Conservation (phyloP, 2,329 filamentous ascomycete genomes). For the Cladosporium sp. region DNA sequence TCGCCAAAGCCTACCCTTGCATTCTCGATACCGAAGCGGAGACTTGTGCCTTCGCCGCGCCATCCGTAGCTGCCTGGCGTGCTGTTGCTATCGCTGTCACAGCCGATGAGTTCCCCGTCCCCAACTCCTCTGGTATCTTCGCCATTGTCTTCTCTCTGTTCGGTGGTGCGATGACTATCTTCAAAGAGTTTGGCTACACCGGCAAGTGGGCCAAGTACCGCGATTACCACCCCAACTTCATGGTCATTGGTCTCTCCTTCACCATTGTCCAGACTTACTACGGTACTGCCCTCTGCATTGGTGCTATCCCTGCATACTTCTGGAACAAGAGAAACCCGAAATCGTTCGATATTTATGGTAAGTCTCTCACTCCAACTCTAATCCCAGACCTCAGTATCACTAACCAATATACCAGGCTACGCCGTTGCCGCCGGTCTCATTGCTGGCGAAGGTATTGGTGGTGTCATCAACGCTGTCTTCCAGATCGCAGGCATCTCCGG, state of each 20-base stretch:
- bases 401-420: conserved; percentile 44
- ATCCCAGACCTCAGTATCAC: too few relatives aligned
- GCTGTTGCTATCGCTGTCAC: conserved; percentile 65
- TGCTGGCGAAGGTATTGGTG: conserved; percentile 64
- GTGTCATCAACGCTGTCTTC: conserved; percentile 60
- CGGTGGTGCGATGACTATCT: conserved; percentile 53
- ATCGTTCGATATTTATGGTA: conserved; percentile 55
- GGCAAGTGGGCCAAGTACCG: conserved; percentile 57
- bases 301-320: conserved; percentile 52
- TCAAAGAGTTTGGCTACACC: conserved; percentile 57
- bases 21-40: conserved; percentile 54
- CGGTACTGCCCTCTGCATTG: conserved; percentile 60
- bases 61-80: conserved; percentile 66
- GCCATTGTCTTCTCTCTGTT: conserved; percentile 57
- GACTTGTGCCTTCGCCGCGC: conserved; percentile 60
- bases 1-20: conserved; percentile 68
- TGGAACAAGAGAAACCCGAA: conserved; percentile 58
- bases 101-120: conserved; percentile 57
- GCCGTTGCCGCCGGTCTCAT: conserved; percentile 62
- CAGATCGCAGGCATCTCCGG: conserved; percentile 48
- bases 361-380: not conserved
- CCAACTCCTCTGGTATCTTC: conserved; percentile 57
- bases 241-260: conserved; percentile 60
- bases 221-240: conserved; percentile 62
- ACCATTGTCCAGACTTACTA: conserved; percentile 59